Evolutionary conservation across 2,329 filamentous ascomycete species (phyloP), one percentile per base, ranked within the genome.

Genomic region (Fusarium globosum): DNA sequence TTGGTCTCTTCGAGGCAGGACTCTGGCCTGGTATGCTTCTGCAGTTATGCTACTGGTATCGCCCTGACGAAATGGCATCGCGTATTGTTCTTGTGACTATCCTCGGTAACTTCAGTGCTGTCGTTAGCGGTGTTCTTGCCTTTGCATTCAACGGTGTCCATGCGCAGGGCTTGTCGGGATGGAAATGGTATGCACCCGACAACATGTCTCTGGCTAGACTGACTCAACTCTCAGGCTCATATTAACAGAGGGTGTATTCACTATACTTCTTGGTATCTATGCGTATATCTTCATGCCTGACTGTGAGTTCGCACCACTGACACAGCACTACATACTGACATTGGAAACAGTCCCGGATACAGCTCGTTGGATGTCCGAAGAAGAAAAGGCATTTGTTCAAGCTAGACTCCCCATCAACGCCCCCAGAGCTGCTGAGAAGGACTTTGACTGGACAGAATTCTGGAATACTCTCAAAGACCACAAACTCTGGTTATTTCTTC

Each of bases 1-100:
- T 55, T 4, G 51, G 51, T 6, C 35, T 55, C 15, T 55, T 55
- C 23, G 51, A 55, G 20, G 51, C 51, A 2, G 51, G 35, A 7
- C 51, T 55, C 35, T 55, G 51, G 51, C 51, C 51, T 18, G 51
- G 51, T 18, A 55, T 55, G 35, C 51, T 55, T 13, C 23, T 55
- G 0, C 51, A 55, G 2, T 18, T 55, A 28, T 55, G 51, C 20
- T 55, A 55, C 20, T 55, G 51, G 51, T 55, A 55, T 0, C 51
- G 51, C 0, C 35, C 51, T 2, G 51, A 55, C 5, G 51, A 55
- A 16, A 28, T 55, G 51, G 51, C 51, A 14, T 55, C 51, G 2
- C 51, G 51, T 2, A 55, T 55, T 2, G 51, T 55, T 14, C 51
- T 55, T n/a, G 51, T 55, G 0, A 55, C 51, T 7, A 55, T 55